Evolutionary conservation across 345 rosid species (phyloP).

Genomic region (Noccaea bulbosa): DNA sequence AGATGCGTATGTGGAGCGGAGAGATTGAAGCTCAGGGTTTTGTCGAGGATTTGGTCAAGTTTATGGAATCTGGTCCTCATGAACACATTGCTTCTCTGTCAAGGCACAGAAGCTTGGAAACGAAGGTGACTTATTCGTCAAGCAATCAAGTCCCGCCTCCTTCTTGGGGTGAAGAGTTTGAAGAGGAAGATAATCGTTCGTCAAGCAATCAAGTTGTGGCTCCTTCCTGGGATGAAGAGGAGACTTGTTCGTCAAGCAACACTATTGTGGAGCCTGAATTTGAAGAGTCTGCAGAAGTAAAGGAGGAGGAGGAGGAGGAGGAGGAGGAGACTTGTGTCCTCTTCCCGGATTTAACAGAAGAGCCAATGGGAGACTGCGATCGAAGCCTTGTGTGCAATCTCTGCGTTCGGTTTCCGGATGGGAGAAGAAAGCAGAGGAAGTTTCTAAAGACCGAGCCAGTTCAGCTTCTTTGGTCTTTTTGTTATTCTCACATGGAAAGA

Average conservation of each 20-base stretch:
- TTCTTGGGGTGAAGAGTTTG: constrained; percentile 27
- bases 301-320: neutral
- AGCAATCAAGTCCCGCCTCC: neutral
- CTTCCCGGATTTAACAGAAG: constrained; percentile 74
- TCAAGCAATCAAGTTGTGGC: neutral
- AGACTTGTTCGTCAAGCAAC: too few relatives aligned
- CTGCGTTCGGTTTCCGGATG: constrained; percentile 88
- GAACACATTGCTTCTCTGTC: constrained; percentile 50
- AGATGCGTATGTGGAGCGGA: constrained; percentile 81
- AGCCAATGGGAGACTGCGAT: constrained; percentile 60
- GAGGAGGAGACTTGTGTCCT: neutral
- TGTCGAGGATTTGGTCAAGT: constrained; percentile 75
- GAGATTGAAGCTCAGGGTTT: constrained; percentile 80
- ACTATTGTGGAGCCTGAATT: too few relatives aligned
- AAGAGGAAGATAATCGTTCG: neutral
- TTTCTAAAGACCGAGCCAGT: constrained; percentile 71
- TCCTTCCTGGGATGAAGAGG: constrained; percentile 26
- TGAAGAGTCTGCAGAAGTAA: neutral
- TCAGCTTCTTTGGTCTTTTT: constrained; percentile 87
- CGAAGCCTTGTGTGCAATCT: constrained; percentile 69
- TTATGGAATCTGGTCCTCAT: constrained; percentile 78
- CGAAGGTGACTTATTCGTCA: neutral
- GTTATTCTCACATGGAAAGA: constrained; percentile 57
- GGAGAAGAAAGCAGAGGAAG: constrained; percentile 73
- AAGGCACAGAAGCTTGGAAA: neutral